Evolutionary conservation across 306 rosid genomes (phyloP).

Genomic region (Lathyrus sativus): DNA sequence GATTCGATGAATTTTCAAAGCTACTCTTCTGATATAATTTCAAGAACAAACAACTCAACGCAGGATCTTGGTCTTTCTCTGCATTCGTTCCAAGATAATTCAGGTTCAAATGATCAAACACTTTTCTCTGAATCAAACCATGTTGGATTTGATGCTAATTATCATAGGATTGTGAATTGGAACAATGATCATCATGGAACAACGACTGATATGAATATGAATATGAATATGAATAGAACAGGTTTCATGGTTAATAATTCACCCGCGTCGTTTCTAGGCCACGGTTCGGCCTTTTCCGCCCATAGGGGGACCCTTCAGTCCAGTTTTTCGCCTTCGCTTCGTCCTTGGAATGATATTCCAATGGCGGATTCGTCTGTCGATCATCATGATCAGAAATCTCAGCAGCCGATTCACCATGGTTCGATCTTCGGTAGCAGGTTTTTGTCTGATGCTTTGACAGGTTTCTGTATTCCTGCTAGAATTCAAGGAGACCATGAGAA

Average conservation of each 20-base stretch:
- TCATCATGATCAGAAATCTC: conserved; percentile 46
- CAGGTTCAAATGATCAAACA: conserved; percentile 46
- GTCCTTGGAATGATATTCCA: conserved; percentile 66
- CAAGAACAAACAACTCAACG: conserved; percentile 47
- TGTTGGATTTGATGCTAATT: conserved; percentile 55
- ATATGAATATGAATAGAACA: conserved; percentile 39
- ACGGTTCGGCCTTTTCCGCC: conserved; percentile 48
- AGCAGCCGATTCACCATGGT: conserved; percentile 52
- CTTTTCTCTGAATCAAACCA: conserved; percentile 48
- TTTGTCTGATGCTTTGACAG: conserved; percentile 51
- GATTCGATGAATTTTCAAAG: conserved; percentile 63
- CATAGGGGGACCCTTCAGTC: conserved; percentile 98
- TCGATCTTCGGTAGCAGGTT: conserved; percentile 69
- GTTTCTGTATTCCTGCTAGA: conserved; percentile 64
- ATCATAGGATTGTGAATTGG: conserved; percentile 62
- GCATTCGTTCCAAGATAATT: conserved; percentile 62
- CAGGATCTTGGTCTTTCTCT: conserved; percentile 83
- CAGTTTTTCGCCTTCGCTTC: conserved; percentile 68
- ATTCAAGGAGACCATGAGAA: conserved; percentile 57
- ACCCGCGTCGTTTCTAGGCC: conserved; percentile 52
- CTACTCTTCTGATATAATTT: conserved; percentile 55
- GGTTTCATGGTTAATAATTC: conserved; percentile 53
- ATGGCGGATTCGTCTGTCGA: conserved; percentile 50
- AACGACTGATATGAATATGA: not conserved
- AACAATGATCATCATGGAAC: conserved; percentile 40